Percentiles rank a stretch among this genome's conserved stretches.
These are phyloP conservation scores for Talaromyces sp. DNA, from an alignment of 2,329 filamentous ascomycete genomes.

Conservation along the genomic window DNA sequence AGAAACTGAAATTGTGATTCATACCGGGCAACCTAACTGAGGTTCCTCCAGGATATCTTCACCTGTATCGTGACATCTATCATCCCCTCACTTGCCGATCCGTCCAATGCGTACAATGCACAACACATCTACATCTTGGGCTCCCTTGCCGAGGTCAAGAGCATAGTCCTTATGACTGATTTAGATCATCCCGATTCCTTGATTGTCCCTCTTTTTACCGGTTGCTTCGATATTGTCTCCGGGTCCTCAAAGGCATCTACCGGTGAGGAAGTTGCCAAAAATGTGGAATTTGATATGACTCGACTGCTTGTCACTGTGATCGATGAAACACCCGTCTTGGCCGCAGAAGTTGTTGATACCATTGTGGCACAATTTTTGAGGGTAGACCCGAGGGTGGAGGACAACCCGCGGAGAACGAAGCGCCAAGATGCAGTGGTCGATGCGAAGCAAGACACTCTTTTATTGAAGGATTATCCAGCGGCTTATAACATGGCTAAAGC, in stretches of 20 bases:
- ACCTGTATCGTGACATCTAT: conserved; percentile 81
- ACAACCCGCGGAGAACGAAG: conserved; percentile 59
- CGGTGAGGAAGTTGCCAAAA: conserved; percentile 84
- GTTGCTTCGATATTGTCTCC: conserved; percentile 89
- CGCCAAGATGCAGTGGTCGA: conserved; percentile 61
- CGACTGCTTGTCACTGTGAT: conserved; percentile 81
- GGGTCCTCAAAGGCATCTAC: conserved; percentile 72
- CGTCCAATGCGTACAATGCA: conserved; percentile 84
- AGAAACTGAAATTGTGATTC: not conserved
- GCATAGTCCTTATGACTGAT: conserved; percentile 87
- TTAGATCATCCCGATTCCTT: conserved; percentile 79
- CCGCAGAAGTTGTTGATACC: conserved; percentile 81
- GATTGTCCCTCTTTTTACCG: conserved; percentile 78
- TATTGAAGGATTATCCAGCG: conserved; percentile 84
- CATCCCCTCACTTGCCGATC: conserved; percentile 81
- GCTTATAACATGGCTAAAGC: conserved; percentile 97
- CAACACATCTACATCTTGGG: conserved; percentile 91
- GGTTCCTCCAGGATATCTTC: conserved; percentile 76
- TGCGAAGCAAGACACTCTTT: conserved; percentile 77
- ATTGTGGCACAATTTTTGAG: conserved; percentile 95
- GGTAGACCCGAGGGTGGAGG: conserved; percentile 68
- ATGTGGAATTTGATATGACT: conserved; percentile 91
- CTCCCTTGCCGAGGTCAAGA: conserved; percentile 90
- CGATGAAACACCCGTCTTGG: conserved; percentile 78
- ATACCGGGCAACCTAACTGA: conserved; percentile 2